phyloP scores from a whole-genome alignment of 2,329 filamentous ascomycete species.

The Trichocomaceae sp. region DNA sequence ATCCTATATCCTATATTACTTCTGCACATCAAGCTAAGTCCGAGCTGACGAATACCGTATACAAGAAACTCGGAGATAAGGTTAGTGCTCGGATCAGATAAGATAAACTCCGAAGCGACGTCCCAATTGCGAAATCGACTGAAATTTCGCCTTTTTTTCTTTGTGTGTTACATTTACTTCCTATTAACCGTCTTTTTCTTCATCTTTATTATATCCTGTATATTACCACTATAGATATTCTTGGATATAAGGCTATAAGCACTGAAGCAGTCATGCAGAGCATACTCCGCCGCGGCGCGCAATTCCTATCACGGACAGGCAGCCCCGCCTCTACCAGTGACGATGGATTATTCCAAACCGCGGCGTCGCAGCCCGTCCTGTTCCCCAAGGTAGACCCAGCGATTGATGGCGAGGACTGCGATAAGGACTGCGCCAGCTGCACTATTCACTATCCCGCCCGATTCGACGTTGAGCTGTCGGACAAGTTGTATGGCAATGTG shows the following conservation, averaged over 20 bases:
- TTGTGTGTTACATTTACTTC: not conserved
- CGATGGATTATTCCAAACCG: conserved; percentile 46
- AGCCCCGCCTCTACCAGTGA: conserved; percentile 17
- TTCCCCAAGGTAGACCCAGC: conserved; percentile 70
- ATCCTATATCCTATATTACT: not conserved
- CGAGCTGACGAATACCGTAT: not conserved
- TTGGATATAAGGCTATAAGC: too few species aligned
- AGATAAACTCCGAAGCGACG: conserved; percentile 8
- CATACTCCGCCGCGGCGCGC: conserved; percentile 29
- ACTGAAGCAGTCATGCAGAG: conserved; percentile 31
- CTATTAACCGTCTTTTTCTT: not conserved
- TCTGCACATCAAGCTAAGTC: not conserved
- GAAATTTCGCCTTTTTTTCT: not conserved
- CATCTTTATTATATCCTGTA: not conserved
- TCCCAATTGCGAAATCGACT: not conserved
- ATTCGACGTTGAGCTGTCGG: conserved; percentile 64
- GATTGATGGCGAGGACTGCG: conserved; percentile 80
- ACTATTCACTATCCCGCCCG: conserved; percentile 69
- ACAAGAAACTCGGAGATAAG: not conserved
- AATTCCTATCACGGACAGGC: conserved; percentile 24
- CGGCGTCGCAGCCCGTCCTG: conserved; percentile 47
- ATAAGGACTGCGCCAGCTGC: conserved; percentile 79
- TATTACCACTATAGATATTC: not conserved
- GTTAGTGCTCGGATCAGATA: not conserved
- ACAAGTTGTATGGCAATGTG: conserved; percentile 76